phyloP scores from a whole-genome alignment of 176 grass and related monocot species.

The Secale cereale region DNA sequence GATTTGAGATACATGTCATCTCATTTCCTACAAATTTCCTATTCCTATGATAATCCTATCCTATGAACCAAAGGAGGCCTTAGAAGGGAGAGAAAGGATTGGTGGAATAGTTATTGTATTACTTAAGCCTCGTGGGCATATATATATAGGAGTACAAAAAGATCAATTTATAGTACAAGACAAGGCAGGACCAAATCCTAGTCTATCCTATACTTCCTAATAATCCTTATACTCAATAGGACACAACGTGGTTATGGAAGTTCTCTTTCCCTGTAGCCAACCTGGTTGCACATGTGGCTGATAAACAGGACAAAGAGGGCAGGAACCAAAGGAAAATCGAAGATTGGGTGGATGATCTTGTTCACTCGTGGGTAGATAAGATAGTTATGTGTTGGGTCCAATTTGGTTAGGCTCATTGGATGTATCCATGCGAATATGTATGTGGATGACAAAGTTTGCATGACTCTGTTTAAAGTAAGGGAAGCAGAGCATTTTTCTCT shows the following conservation, averaged over 20 bases:
- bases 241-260: not conserved
- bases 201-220: no score
- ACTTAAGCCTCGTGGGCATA: no score
- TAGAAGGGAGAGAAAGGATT: no score
- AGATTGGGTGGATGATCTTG: not conserved
- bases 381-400: not conserved
- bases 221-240: no score
- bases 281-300: not conserved
- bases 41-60: no score
- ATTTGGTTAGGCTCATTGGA: not conserved
- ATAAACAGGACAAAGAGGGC: slow-evolving; percentile 1
- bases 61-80: no score
- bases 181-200: no score
- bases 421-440: not conserved
- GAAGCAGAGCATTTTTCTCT: not conserved
- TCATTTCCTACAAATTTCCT: no score
- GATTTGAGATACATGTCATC: no score
- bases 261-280: not conserved
- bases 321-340: not conserved
- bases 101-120: no score
- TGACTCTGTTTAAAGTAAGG: not conserved
- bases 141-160: no score
- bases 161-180: no score
- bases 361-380: not conserved
- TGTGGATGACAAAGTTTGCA: not conserved